Evolutionary conservation across 169 alveolate species (phyloP).

Genomic region (Plasmodium vivax): DNA sequence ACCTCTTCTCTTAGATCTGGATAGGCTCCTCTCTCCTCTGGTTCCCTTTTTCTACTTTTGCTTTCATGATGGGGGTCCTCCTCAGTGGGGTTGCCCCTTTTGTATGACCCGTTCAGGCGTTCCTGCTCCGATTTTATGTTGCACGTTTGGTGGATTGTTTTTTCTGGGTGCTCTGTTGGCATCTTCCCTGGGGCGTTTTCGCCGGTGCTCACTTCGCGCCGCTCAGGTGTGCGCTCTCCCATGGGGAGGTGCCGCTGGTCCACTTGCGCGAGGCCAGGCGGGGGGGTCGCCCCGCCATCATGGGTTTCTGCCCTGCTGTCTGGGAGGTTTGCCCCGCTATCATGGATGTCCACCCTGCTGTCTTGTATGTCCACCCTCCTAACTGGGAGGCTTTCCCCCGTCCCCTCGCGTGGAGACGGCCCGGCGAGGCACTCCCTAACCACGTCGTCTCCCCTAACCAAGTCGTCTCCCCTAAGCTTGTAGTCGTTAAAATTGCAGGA

Average conservation of each 20-base stretch:
- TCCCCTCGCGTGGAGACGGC: background rate
- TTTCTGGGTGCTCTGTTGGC: background rate
- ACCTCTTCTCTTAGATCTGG: background rate
- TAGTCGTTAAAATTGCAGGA: constrained; percentile 44
- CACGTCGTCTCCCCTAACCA: background rate
- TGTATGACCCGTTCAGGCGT: background rate
- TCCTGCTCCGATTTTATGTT: background rate
- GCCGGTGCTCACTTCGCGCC: background rate
- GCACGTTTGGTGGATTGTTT: background rate
- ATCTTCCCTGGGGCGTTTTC: background rate
- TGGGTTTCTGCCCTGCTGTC: too few relatives aligned
- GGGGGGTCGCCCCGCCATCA: background rate
- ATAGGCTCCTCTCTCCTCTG: background rate
- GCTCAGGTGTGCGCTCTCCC: background rate
- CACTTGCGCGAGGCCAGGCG: background rate
- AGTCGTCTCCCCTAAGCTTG: background rate
- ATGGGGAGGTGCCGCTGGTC: background rate
- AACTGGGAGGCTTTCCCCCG: too few relatives aligned
- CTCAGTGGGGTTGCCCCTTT: background rate
- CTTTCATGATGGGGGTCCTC: background rate
- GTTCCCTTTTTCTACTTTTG: background rate
- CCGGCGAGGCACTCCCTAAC: background rate
- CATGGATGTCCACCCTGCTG: too few relatives aligned
- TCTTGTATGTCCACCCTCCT: too few relatives aligned
- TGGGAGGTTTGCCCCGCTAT: too few relatives aligned